Evolutionary conservation across 495 filamentous ascomycete species (phyloP), one percentile per base, ranked within the genome.

Genomic region (Penicillium coprophilum): DNA sequence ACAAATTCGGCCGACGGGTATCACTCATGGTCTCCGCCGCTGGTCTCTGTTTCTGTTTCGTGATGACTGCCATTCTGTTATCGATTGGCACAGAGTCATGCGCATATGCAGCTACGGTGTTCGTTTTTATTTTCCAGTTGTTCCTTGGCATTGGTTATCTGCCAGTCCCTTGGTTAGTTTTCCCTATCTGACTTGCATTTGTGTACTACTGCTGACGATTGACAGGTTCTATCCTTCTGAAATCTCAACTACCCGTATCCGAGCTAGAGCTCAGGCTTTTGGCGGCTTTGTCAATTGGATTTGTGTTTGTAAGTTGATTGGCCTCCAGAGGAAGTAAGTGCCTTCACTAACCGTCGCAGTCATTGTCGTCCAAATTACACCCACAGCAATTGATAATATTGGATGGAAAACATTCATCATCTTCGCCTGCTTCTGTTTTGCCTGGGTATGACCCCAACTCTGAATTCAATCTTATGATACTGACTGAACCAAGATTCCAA

Each of bases 141-240:
- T 79, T 75, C 61, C 65, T 80, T 34, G 72, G 74, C 0, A 68
- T 81, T 50, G 77, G 80, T 3, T 69, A 62, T 45, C 31, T 69
- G 20, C 63, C 66, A 15, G 61, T 69, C 4, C 83, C 82, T 21
- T 90, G 86, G 86, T 81, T 2, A 70, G 74, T 6, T 67, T 6
- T 70, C 69, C 34, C 59, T 77, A 30, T 76, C 77, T 52, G 49
- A 72, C 7, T 57, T 67, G 77, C 20, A 67, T 67, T 0, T 64
- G 77, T 34, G 71, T 72, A 10, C 62, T 51, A 61, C 53, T 55
- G 3, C 40, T 51, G 56, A 7, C 55, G 59, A 40, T 80, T 1
- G 7, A 0, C 7, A 80, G 87, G 87, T 83, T 88, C 48, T 91
- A 92, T 63, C 86, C 87, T 10, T 77, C 87, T 9, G 85, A 91